Percentiles rank a stretch among this genome's conserved stretches.
These are phyloP conservation scores for Hammondia hammondi DNA, from an alignment of 169 alveolate genomes.

Conservation along the genomic window DNA sequence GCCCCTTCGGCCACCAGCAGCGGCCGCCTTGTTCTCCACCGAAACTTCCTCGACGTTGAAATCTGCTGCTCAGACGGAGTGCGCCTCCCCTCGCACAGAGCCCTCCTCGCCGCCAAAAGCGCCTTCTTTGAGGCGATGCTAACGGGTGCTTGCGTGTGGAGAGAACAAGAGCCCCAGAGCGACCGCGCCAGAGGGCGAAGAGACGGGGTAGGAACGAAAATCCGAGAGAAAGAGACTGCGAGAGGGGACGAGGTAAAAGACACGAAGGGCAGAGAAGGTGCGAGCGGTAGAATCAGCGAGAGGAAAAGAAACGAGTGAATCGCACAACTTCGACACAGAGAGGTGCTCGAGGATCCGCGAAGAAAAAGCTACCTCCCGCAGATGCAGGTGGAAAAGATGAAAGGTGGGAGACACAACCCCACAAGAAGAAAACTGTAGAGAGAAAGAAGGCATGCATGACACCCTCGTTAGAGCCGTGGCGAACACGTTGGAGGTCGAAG, in stretches of 20 bases:
- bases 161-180: conserved; percentile 15
- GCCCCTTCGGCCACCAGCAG: not conserved
- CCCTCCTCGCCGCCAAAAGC: conserved; percentile 63
- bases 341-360: too few species aligned
- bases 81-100: conserved; percentile 59
- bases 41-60: conserved; percentile 54
- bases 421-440: too few species aligned
- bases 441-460: too few species aligned
- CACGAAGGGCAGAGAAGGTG: not conserved
- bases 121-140: conserved; percentile 68
- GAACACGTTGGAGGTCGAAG: too few species aligned
- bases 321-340: too few species aligned
- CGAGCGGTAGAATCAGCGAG: not conserved
- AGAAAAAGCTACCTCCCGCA: too few species aligned
- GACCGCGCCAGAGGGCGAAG: not conserved
- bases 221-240: not conserved
- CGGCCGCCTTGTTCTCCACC: conserved; percentile 37
- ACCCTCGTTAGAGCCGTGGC: too few species aligned
- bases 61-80: conserved; percentile 63
- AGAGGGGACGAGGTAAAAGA: not conserved
- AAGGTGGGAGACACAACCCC: too few species aligned
- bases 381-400: too few species aligned
- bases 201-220: not conserved
- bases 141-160: conserved; percentile 60
- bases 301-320: too few species aligned